These are phyloP conservation scores for Russula foetens DNA, from an alignment of 768 basidiomycete species.

Conservation along the genomic window DNA sequence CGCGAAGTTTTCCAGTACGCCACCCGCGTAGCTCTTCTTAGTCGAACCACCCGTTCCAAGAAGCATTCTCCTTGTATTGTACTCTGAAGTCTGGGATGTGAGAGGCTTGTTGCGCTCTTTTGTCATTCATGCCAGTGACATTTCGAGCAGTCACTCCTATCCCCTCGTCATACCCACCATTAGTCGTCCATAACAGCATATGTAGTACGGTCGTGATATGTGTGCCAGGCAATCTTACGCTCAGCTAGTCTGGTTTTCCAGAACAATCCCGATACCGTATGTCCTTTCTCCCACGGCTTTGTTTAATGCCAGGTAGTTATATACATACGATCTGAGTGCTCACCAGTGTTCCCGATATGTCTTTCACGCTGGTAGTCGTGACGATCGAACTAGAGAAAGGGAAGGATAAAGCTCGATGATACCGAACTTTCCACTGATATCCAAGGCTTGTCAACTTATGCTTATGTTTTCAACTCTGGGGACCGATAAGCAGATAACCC, in stretches of 20 bases:
- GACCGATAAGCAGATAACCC: too few relatives aligned
- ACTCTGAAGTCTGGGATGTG: slow-evolving; percentile 29
- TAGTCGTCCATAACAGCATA: slow-evolving; percentile 29
- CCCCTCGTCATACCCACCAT: slow-evolving; percentile 32
- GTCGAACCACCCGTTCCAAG: slow-evolving; percentile 38
- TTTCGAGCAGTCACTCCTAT: not conserved
- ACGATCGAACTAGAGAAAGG: not conserved
- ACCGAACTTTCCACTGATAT: not conserved
- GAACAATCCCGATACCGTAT: slow-evolving; percentile 10
- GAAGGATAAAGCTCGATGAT: not conserved
- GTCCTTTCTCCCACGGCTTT: slow-evolving; percentile 1
- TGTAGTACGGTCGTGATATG: slow-evolving; percentile 19
- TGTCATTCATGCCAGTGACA: slow-evolving; percentile 2
- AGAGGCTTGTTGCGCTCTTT: slow-evolving; percentile 5
- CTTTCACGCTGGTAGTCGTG: not conserved
- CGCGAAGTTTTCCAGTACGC: slow-evolving; percentile 98
- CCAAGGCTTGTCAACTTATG: too few relatives aligned
- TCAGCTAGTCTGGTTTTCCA: slow-evolving; percentile 18
- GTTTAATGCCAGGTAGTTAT: slow-evolving; percentile 3
- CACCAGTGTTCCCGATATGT: not conserved
- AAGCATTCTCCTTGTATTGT: slow-evolving; percentile 36
- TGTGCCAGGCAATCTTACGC: slow-evolving; percentile 15
- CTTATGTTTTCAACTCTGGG: too few relatives aligned
- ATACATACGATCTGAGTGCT: not conserved
- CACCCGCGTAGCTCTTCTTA: slow-evolving; percentile 83